Evolutionary conservation across 345 rosid species (phyloP).

Genomic region (Gossypioides kirkii): DNA sequence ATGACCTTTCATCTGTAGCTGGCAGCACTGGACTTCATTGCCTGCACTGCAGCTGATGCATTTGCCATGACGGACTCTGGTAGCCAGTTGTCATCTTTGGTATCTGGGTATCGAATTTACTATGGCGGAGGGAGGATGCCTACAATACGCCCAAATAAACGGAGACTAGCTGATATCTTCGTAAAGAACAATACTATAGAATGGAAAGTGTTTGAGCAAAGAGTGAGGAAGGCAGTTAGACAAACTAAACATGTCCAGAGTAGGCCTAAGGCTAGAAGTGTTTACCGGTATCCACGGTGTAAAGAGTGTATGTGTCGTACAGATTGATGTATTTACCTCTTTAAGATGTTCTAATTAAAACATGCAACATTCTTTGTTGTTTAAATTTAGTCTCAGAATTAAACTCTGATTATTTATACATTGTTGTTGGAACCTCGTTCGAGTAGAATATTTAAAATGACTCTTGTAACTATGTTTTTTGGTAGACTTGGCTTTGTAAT

Average conservation of each 20-base stretch:
- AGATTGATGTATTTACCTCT: not conserved
- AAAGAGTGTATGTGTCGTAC: constrained; percentile 74
- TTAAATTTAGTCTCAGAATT: not conserved
- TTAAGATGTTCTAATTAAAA: not conserved
- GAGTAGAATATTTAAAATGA: not conserved
- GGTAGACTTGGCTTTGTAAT: not conserved
- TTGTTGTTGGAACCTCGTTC: not conserved
- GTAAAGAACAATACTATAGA: constrained; percentile 68
- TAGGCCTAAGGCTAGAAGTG: constrained; percentile 81
- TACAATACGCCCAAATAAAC: constrained; percentile 62
- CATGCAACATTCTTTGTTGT: constrained; percentile 1
- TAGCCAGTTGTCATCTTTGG: constrained; percentile 82
- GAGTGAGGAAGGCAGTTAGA: constrained; percentile 87
- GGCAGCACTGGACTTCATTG: constrained; percentile 92
- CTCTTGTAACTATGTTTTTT: not conserved
- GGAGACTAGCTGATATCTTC: constrained; percentile 70
- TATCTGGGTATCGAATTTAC: constrained; percentile 79
- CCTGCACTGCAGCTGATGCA: constrained; percentile 73
- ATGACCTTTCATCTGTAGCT: constrained; percentile 40
- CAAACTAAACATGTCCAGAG: constrained; percentile 78
- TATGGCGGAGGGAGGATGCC: constrained; percentile 94
- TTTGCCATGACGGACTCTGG: constrained; percentile 99
- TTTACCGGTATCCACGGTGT: constrained; percentile 84
- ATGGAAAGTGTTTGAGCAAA: constrained; percentile 85
- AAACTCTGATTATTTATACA: not conserved